Evolutionary conservation across 2,329 filamentous ascomycete species (phyloP), one percentile per base, ranked within the genome.

Genomic region (Alternaria gaisen): DNA sequence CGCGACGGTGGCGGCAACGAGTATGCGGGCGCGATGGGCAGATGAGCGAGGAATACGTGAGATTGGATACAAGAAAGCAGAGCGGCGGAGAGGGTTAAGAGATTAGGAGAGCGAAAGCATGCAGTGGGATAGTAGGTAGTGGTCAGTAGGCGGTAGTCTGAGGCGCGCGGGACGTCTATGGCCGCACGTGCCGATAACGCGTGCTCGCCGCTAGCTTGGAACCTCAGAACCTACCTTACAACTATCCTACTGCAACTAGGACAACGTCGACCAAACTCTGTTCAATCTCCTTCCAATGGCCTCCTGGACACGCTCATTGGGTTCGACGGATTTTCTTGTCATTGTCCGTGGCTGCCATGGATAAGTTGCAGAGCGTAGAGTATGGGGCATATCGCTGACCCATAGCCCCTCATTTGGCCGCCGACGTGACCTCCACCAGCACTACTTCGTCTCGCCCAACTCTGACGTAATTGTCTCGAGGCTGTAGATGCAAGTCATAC

Each of bases 1-100:
- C 14, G 32, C 40, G 46, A 56, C 43, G 46, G 64, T 53, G 58
- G 64, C 56, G 58, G 42, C 43, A 28, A 48, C 53, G 41, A 41
- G 32, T 46, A 58, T 43, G 44, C 44, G 40, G 38, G 32, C 53
- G 42, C 42, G 53, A 46, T 30, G 55, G 34, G 30, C 32, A 51
- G 41, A 34, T 34, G 47, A 18, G 28, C 38, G 42, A 28, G 22
- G 38, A 36, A 53, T 28, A 53, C 8, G 28, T 20, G 16, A 22
- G 50, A 36, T 42, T 30, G 22, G n/a, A 28, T 38, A 14, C n/a
- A 26, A 41, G 10, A 22, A 20, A 30, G 20, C 30, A 57, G 46
- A 30, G 28, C 20, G 30, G 16, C 11, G 34, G 44, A 12, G 28
- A 7, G 22, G 44, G 10, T 18, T 48, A 16, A 38, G 34, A 30